phyloP scores from a whole-genome alignment of 495 filamentous ascomycete species.

The Glarea lozoyensis region DNA sequence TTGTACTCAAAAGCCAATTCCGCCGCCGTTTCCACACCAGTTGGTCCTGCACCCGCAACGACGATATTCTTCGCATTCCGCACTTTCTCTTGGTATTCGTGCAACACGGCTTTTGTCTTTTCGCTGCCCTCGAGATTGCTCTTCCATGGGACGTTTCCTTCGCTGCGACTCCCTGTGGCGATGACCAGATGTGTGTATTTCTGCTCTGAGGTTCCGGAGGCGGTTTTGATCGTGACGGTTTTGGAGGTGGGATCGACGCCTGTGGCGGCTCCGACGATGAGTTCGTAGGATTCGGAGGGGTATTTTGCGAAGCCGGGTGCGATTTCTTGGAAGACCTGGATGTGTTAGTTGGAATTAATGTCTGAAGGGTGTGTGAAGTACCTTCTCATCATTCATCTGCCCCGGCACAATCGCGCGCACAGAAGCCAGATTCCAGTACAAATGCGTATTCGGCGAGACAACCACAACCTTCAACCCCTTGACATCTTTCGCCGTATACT shows the following conservation, averaged over 20 bases:
- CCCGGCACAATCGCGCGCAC: constrained; percentile 26
- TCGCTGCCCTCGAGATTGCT: constrained; percentile 25
- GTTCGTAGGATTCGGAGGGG: constrained; percentile 38
- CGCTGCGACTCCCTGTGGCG: constrained; percentile 39
- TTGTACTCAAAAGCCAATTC: constrained; percentile 45
- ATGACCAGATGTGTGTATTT: constrained; percentile 48
- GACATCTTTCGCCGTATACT: constrained; percentile 2
- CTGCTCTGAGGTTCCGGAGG: constrained; percentile 15
- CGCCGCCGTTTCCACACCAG: constrained; percentile 55
- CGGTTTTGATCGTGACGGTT: constrained; percentile 31
- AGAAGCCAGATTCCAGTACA: constrained; percentile 28
- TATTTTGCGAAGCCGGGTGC: constrained; percentile 42
- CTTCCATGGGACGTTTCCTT: constrained; percentile 43
- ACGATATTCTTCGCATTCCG: constrained; percentile 48
- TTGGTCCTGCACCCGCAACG: constrained; percentile 57
- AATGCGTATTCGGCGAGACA: constrained; percentile 26
- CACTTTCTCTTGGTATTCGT: constrained; percentile 37
- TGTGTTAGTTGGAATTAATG: background rate
- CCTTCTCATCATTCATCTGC: constrained; percentile 22
- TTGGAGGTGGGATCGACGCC: constrained; percentile 36
- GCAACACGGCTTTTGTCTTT: constrained; percentile 32
- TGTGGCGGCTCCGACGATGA: constrained; percentile 45
- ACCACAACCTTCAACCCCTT: constrained; percentile 24
- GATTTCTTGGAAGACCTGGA: constrained; percentile 25
- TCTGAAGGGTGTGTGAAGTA: background rate